Evolutionary conservation across 1,284 basidiomycete species (phyloP).

Genomic region (Rhodotorula sp.): DNA sequence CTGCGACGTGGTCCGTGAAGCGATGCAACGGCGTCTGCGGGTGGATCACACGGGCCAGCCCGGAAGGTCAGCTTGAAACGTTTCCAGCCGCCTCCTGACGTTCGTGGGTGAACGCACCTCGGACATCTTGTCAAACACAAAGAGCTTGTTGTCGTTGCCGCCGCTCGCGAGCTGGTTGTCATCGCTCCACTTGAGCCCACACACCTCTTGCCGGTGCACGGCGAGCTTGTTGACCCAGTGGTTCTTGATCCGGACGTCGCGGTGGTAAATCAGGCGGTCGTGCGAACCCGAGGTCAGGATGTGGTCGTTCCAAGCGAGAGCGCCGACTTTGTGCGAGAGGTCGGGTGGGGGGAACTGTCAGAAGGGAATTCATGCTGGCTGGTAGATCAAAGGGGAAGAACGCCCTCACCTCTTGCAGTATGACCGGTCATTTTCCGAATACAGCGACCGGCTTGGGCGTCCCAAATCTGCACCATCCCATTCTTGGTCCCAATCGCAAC

Average conservation of each 20-base stretch:
- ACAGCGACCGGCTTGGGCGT: constrained; percentile 65
- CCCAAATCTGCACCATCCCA: constrained; percentile 90
- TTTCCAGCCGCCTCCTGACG: too few relatives aligned
- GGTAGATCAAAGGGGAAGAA: too few relatives aligned
- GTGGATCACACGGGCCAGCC: not conserved
- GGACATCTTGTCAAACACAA: constrained; percentile 77
- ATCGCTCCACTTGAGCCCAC: constrained; percentile 82
- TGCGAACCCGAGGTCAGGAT: constrained; percentile 88
- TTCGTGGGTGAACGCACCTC: constrained; percentile 19
- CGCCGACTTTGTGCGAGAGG: constrained; percentile 61
- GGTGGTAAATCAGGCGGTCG: constrained; percentile 85
- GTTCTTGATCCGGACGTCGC: constrained; percentile 74
- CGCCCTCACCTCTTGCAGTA: constrained; percentile 58
- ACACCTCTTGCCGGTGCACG: constrained; percentile 92
- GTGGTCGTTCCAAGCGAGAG: constrained; percentile 89
- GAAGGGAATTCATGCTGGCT: too few relatives aligned
- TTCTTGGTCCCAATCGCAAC: constrained; percentile 88
- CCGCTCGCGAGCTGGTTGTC: constrained; percentile 81
- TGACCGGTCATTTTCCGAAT: constrained; percentile 84
- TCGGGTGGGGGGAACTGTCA: too few relatives aligned
- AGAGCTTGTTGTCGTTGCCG: constrained; percentile 98
- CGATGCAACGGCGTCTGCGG: constrained; percentile 69
- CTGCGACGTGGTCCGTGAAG: constrained; percentile 94
- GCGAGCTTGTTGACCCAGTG: constrained; percentile 74
- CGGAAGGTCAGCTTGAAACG: too few relatives aligned